Percentiles rank a stretch among this genome's conserved stretches.
Evolutionary conservation across 768 basidiomycete genomes (phyloP).

Genomic region (Roridomyces roridus): DNA sequence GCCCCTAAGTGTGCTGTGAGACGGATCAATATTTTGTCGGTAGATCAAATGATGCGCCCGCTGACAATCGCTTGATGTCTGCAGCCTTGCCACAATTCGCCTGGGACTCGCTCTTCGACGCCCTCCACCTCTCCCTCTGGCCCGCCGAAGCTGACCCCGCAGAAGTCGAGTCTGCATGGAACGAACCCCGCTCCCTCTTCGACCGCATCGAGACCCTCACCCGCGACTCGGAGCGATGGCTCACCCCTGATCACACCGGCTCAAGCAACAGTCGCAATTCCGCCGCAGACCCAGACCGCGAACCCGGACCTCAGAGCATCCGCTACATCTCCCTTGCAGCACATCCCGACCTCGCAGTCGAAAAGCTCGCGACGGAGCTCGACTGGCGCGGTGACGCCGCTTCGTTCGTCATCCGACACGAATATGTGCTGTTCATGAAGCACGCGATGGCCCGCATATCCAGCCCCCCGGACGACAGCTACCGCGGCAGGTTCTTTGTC

Average conservation of each 20-base stretch:
- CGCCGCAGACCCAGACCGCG: neutral
- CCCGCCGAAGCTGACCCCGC: too few species aligned
- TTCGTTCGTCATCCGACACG: neutral
- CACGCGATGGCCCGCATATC: neutral
- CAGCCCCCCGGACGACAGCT: neutral
- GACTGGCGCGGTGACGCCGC: neutral
- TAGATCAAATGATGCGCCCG: too few species aligned
- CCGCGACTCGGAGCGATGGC: neutral
- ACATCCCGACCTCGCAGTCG: slow-evolving; percentile 1
- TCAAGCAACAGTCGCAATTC: neutral
- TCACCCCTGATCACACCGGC: slow-evolving; percentile 1
- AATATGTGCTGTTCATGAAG: slow-evolving; percentile 2
- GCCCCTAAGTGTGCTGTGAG: too few species aligned
- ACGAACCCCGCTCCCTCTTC: too few species aligned
- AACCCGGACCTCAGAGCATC: neutral
- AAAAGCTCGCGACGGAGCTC: neutral
- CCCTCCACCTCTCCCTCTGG: too few species aligned
- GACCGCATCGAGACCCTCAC: slow-evolving; percentile 2
- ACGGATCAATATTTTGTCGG: too few species aligned
- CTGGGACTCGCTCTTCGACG: too few species aligned
- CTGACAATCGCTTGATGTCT: too few species aligned
- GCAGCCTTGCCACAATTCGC: too few species aligned
- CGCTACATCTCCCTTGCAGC: slow-evolving; percentile 1
- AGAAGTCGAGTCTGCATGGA: too few species aligned
- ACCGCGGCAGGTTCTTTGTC: slow-evolving; percentile 2